Percentiles rank a stretch among this genome's conserved stretches.
phyloP scores from a whole-genome alignment of 441 rosid genomes.

The Corymbia citriodora region DNA sequence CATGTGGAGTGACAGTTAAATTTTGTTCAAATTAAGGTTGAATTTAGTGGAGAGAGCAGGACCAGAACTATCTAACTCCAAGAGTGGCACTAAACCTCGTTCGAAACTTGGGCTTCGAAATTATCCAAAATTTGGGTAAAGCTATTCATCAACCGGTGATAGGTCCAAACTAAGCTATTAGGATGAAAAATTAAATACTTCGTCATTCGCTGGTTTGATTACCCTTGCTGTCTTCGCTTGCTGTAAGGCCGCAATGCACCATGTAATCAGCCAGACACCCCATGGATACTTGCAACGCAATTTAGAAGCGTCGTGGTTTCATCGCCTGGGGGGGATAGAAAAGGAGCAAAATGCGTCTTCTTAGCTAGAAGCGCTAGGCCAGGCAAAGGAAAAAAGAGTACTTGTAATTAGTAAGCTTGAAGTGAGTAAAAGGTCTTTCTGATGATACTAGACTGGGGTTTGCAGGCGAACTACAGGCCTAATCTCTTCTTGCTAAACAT shows the following conservation, averaged over 20 bases:
- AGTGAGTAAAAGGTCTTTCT: background rate
- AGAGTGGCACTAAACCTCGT: background rate
- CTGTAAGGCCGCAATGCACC: background rate
- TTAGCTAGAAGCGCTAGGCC: background rate
- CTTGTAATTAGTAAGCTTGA: background rate
- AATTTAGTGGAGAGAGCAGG: background rate
- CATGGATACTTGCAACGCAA: background rate
- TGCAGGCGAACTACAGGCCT: background rate
- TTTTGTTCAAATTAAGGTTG: background rate
- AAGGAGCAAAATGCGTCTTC: background rate
- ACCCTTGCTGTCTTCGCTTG: background rate
- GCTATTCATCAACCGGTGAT: background rate
- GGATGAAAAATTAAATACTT: background rate
- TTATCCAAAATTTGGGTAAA: background rate
- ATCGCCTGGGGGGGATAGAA: background rate
- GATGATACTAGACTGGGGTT: background rate
- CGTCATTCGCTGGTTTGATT: background rate
- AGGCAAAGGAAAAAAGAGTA: background rate
- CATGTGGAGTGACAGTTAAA: fast-evolving
- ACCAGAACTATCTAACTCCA: background rate
- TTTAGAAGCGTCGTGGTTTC: background rate
- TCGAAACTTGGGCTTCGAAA: background rate
- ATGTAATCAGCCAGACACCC: background rate
- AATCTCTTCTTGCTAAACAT: background rate
- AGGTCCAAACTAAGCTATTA: background rate